Percentiles rank a stretch among this genome's conserved stretches.
phyloP scores from a whole-genome alignment of 805 yeast species.

The Isabelozyma pseudorhagii region DNA sequence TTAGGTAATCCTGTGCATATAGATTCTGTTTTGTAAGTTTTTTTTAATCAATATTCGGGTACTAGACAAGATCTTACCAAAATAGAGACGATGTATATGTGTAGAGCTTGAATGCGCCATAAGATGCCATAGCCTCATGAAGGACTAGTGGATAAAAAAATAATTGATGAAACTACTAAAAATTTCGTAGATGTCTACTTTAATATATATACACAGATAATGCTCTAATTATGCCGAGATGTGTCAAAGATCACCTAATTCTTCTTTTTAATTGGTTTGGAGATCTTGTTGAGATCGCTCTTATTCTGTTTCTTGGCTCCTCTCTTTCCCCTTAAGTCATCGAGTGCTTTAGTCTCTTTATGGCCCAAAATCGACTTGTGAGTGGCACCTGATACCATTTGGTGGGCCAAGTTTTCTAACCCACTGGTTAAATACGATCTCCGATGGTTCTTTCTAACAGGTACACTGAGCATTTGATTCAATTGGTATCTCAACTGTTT shows the following conservation, averaged over 20 bases:
- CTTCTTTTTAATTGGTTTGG: background rate
- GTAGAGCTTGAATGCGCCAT: too few species aligned
- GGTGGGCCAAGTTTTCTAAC: constrained; percentile 70
- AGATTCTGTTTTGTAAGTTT: constrained; percentile 1
- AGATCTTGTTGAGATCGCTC: constrained; percentile 1
- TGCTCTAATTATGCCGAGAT: too few species aligned
- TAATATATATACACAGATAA: too few species aligned
- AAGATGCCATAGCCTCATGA: too few species aligned
- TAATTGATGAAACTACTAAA: too few species aligned
- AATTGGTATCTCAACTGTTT: constrained; percentile 50
- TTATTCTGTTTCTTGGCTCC: constrained; percentile 10
- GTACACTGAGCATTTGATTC: constrained; percentile 46
- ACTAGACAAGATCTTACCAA: background rate
- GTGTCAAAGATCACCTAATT: too few species aligned
- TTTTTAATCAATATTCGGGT: background rate
- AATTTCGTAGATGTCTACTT: too few species aligned
- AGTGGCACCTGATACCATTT: constrained; percentile 63
- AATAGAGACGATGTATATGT: too few species aligned
- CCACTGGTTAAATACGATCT: constrained; percentile 81
- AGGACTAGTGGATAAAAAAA: too few species aligned
- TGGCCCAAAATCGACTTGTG: constrained; percentile 71
- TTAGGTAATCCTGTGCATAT: constrained; percentile 10
- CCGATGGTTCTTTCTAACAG: constrained; percentile 62
- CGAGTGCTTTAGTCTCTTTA: constrained; percentile 63
- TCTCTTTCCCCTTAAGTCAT: constrained; percentile 38